phyloP scores from a whole-genome alignment of 495 filamentous ascomycete species.

The Penicillium cataractarum region DNA sequence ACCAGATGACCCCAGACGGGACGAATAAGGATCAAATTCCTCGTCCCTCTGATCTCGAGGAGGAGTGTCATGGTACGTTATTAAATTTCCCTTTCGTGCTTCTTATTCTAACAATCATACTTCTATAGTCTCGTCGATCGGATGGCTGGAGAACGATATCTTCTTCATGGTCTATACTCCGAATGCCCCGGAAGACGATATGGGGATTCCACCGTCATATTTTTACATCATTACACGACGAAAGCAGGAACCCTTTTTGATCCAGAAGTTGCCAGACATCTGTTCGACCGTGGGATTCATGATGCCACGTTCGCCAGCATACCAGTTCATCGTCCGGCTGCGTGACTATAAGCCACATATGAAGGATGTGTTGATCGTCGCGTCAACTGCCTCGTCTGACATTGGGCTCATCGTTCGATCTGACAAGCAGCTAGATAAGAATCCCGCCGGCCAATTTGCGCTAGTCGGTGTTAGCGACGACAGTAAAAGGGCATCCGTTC shows the following conservation, averaged over 20 bases:
- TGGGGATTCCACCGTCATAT: conserved; percentile 58
- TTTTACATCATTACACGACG: conserved; percentile 78
- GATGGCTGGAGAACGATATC: conserved; percentile 86
- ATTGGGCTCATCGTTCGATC: conserved; percentile 78
- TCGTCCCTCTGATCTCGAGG: conserved; percentile 67
- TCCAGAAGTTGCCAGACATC: conserved; percentile 72
- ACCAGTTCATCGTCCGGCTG: conserved; percentile 75
- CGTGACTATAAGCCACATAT: conserved; percentile 78
- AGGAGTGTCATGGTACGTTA: conserved; percentile 65
- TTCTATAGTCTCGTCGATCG: conserved; percentile 74
- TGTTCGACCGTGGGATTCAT: conserved; percentile 65
- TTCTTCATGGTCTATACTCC: conserved; percentile 81
- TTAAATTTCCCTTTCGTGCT: background rate
- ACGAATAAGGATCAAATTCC: conserved; percentile 76
- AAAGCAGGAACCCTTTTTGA: conserved; percentile 58
- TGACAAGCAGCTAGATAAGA: conserved; percentile 64
- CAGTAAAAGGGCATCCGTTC: conserved; percentile 73
- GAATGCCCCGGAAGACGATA: conserved; percentile 56
- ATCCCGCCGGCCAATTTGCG: conserved; percentile 66
- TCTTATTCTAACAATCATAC: conserved; percentile 17
- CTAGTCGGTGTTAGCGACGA: conserved; percentile 76
- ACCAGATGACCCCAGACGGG: conserved; percentile 83
- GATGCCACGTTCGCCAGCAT: conserved; percentile 63
- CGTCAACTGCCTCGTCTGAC: conserved; percentile 77
- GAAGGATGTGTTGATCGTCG: conserved; percentile 76